Evolutionary conservation across 208 protist genomes (phyloP), one percentile per base, ranked within the genome.

Genomic region (Leishmania turanica): DNA sequence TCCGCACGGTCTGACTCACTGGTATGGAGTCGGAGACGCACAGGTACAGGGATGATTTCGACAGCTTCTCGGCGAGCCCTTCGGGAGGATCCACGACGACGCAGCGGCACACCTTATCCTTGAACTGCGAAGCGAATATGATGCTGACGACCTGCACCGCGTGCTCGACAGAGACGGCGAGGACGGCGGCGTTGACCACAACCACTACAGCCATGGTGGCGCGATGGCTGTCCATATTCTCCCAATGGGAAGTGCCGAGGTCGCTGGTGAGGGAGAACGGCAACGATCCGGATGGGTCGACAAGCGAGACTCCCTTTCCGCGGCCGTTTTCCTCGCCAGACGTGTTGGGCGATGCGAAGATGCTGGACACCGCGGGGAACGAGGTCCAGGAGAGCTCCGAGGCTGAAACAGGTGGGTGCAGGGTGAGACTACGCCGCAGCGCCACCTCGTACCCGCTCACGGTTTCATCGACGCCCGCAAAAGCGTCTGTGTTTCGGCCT

Each of bases 141-240:
- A 77, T 78, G n/a, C 85, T 87, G 27, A 96, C 88, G 9, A 89
- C 76, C 7, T 83, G n/a, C 17, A 94, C 65, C 6, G 90, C 91
- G 45, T 83, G 81, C 40, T 84, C 66, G 21, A 73, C 56, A 40
- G 79, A 77, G 4, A 81, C 78, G 66, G 75, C 84, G 53, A 86
- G 84, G 40, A 62, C 87, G 40, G 80, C 84, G 72, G 80, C 65
- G 82, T 91, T 92, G 1, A 96, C 75, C 1, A 98, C 90, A 0
- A 96, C 91, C 3, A 98, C 64, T 5, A 96, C 93, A 6, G 88
- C 91, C 4, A 85, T 70, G 1, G 88, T 83, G 40, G 79, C 78
- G 65, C 85, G 88, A 60, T 94, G 90, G 6, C 80, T 78, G 62
- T 98, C 93, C 84, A 98, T 89, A 66, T 94, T 90, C 45, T 94